Conservation (phyloP, 495 filamentous ascomycete species). For the Monascus purpureus region DNA sequence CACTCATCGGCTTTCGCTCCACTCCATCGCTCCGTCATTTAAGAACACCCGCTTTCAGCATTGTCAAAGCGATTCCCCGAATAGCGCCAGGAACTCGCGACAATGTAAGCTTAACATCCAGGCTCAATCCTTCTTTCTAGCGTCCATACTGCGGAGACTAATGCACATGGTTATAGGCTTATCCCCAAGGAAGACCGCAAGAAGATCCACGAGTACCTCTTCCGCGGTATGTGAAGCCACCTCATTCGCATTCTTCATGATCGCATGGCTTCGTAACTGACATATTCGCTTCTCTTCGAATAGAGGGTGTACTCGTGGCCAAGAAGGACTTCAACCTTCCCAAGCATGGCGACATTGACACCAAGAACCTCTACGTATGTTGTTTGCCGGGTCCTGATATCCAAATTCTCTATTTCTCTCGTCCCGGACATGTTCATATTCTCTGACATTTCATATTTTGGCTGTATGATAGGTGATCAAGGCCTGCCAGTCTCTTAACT, state of each 20-base stretch:
- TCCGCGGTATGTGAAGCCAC: slow-evolving; percentile 60
- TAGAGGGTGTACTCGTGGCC: slow-evolving; percentile 96
- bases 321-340: slow-evolving; percentile 96
- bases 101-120: slow-evolving; percentile 38
- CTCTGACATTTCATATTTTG: too few species aligned
- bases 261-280: slow-evolving; percentile 1
- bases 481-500: slow-evolving; percentile 93
- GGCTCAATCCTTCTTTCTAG: too few species aligned
- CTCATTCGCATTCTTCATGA: slow-evolving; percentile 5
- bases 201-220: slow-evolving; percentile 99
- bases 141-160: too few species aligned
- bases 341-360: slow-evolving; percentile 90
- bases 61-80: slow-evolving; percentile 47
- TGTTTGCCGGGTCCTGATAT: too few species aligned
- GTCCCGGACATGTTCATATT: too few species aligned
- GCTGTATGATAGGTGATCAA: slow-evolving; percentile 92
- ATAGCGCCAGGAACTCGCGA: slow-evolving; percentile 44
- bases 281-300: slow-evolving; percentile 1
- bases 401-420: too few species aligned
- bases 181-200: slow-evolving; percentile 99
- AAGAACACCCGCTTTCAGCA: slow-evolving; percentile 26
- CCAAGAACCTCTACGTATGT: slow-evolving; percentile 82
- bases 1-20: slow-evolving; percentile 20
- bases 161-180: too few species aligned
- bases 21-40: slow-evolving; percentile 21